Evolutionary conservation across 805 yeast genomes (phyloP).

Genomic region (Lipomyces sp.): DNA sequence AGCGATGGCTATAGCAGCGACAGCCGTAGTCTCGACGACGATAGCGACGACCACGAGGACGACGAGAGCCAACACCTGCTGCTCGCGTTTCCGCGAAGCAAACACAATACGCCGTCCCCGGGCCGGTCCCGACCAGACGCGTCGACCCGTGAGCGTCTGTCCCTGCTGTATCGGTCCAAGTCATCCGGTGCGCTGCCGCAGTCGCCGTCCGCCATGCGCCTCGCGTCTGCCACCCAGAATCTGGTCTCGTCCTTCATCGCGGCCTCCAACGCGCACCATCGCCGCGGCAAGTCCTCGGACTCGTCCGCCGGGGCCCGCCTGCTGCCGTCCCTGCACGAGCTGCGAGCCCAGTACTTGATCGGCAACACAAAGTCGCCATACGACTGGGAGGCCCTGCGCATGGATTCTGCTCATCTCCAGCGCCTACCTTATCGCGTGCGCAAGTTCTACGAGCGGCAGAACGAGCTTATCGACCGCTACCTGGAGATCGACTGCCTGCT

Average conservation of each 20-base stretch:
- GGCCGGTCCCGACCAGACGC: background rate
- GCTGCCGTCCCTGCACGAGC: conserved; percentile 39
- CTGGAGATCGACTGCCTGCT: conserved; percentile 60
- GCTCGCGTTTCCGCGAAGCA: background rate
- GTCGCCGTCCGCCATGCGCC: background rate
- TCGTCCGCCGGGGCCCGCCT: background rate
- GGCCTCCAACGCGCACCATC: conserved; percentile 17
- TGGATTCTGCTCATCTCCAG: conserved; percentile 32
- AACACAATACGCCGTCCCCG: background rate
- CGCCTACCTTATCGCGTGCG: conserved; percentile 37
- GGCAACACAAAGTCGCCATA: conserved; percentile 43
- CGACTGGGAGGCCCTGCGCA: conserved; percentile 42
- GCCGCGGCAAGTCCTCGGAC: conserved; percentile 10
- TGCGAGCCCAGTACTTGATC: conserved; percentile 49
- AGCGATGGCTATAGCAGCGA: background rate
- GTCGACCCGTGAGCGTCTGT: background rate
- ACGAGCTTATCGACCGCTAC: conserved; percentile 55
- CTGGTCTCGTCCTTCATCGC: conserved; percentile 14
- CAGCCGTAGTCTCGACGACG: background rate
- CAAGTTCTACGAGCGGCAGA: conserved; percentile 55
- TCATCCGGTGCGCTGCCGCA: conserved; percentile 6
- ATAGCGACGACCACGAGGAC: conserved; percentile 3
- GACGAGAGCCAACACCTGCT: conserved; percentile 7
- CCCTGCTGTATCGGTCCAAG: conserved; percentile 11
- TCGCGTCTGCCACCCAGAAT: conserved; percentile 4